Evolutionary conservation across 2,329 filamentous ascomycete species (phyloP), one percentile per base, ranked within the genome.

Genomic region (Fusarium ramigenum): DNA sequence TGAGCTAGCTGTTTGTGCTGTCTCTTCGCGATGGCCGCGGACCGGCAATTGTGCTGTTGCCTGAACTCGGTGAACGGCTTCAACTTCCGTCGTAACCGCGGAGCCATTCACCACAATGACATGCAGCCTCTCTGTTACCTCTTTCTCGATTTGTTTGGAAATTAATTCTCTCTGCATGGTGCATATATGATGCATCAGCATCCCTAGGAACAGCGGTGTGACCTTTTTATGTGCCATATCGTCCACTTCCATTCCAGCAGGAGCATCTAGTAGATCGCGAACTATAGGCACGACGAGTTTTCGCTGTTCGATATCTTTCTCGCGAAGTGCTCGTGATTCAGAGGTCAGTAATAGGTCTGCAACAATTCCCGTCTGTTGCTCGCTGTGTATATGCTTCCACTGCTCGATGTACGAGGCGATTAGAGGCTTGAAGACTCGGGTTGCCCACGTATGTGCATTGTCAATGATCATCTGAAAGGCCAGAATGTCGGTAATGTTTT

Each of bases 401-500:
- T 68, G 62, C 3, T 74, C 46, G 42, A 77, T 72, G 23, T 74
- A 76, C 2, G 60, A 65, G 10, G 75, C 57, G 2, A 76, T 65
- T 15, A 47, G 37, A 3, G 75, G 72, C 23, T 70, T 68, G 25
- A 76, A 73, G 9, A 62, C 60, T 14, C 73, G 62, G 53, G 71
- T 69, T 5, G 73, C 75, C 75, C 75, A 77, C 1, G 70, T 73
- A 40, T 77, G 61, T 9, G 62, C 58, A 23, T 77, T 77, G n/a
- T 76, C 75, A n/a, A 77, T 52, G 10, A 77, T 68, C 15, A 70
- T 47, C 19, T 63, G 34, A 36, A 77, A 59, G 16, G 66, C 60
- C 18, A 72, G 7, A 14, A 69, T 47, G 23, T 77, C 70, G 8
- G 19, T 9, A 2, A 66, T 11, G 5, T 43, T 61, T 11, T 42